Evolutionary conservation across 2,329 filamentous ascomycete genomes (phyloP), one percentile per base, ranked within the genome.

Genomic region (Diaporthe humulicola): DNA sequence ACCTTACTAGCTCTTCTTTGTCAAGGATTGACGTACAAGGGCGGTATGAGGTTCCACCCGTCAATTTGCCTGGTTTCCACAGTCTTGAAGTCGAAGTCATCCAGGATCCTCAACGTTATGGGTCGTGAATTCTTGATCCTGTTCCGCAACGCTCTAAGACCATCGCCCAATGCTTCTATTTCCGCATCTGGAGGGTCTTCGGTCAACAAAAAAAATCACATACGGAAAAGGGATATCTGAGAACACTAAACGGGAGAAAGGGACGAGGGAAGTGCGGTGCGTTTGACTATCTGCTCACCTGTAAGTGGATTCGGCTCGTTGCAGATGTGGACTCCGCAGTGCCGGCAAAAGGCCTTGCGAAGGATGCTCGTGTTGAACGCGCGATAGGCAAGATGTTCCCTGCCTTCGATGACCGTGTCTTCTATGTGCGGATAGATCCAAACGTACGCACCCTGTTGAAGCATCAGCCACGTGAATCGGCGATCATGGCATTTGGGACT

Each of bases 331-430:
- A 88, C 83, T 73, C 87, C 87, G 77, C 88, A 90, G 15, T 72
- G 83, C 77, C 83, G 84, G 82, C 88, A 90, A 75, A 90, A 90
- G 1, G 79, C 79, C 82, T 88, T 89, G 74, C 73, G 75, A 56
- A 81, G 77, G 4, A 84, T 25, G 2, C 76, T 75, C 33, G 72
- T 71, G 30, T 75, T 79, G 76, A 87, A 87, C 10, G 70, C 14
- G 79, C 88, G 88, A 3, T 76, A 76, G 4, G 77, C 78, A 7
- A 88, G 80, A 75, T 87, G 83, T 36, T 85, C 84, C 74, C 78
- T 73, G 78, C 86, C 80, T 38, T 85, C 77, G 61, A 89, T 76
- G 15, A 80, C 81, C n/a, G 88, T 81, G 66, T 87, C 83, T 15
- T 83, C 80, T 5, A 77, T 77, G 4, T 75, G 74, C 9, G 85